Conservation (phyloP, 2,329 filamentous ascomycete genomes). For the Arthrobotrys sphaeroides region DNA sequence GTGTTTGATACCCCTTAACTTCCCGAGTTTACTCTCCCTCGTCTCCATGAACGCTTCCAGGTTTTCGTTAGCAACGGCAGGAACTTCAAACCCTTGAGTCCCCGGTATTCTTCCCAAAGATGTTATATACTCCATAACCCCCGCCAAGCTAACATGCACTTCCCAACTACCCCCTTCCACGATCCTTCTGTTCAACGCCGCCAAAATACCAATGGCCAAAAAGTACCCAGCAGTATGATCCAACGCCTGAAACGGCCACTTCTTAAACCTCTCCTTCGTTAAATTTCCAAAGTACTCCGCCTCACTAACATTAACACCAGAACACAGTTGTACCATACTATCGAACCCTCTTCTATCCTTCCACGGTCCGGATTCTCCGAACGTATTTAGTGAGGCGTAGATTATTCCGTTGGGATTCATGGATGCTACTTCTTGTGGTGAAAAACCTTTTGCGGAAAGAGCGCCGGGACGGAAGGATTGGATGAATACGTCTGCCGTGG, state of each 20-base stretch:
- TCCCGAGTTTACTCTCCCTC: conserved; percentile 13
- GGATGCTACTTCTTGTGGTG: conserved; percentile 60
- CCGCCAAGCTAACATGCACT: conserved; percentile 69
- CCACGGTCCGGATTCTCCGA: conserved; percentile 66
- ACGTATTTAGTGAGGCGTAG: conserved; percentile 67
- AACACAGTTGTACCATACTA: conserved; percentile 68
- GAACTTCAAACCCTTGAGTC: conserved; percentile 22
- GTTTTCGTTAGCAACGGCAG: background rate
- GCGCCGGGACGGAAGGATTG: conserved; percentile 65
- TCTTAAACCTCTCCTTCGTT: conserved; percentile 60
- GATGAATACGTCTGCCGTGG: conserved; percentile 62
- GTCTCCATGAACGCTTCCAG: conserved; percentile 23
- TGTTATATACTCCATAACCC: conserved; percentile 68
- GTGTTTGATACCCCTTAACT: conserved; percentile 29
- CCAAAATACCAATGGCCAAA: conserved; percentile 66
- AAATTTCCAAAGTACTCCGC: conserved; percentile 63
- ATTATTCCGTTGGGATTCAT: conserved; percentile 64
- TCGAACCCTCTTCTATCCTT: conserved; percentile 66
- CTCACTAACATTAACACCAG: conserved; percentile 68
- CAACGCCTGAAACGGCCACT: conserved; percentile 67
- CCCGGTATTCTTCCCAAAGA: conserved; percentile 61
- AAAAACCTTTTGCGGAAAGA: conserved; percentile 63
- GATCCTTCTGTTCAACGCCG: conserved; percentile 65
- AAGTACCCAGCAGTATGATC: conserved; percentile 69
- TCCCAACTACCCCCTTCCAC: conserved; percentile 64